Conservation (phyloP, 2,329 filamentous ascomycete species). For the Pseudovirgaria hyperparasitica region DNA sequence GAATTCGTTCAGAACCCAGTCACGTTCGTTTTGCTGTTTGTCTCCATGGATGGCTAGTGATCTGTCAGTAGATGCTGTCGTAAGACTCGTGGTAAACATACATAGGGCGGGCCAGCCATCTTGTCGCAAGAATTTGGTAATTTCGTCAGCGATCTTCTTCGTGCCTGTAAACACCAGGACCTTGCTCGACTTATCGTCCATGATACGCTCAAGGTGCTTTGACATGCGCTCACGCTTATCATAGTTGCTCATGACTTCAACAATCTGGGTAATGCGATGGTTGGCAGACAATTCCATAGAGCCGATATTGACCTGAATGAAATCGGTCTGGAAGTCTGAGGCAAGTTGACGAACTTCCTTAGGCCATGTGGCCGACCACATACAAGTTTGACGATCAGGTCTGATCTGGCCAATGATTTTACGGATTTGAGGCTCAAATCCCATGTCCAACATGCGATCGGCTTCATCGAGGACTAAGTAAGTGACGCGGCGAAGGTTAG, state of each 20-base stretch:
- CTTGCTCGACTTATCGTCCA: slow-evolving; percentile 95
- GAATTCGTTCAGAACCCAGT: slow-evolving; percentile 99
- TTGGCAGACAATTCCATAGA: slow-evolving; percentile 94
- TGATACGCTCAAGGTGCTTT: slow-evolving; percentile 94
- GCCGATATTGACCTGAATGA: slow-evolving; percentile 97
- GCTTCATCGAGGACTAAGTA: slow-evolving; percentile 98
- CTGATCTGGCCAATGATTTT: slow-evolving; percentile 98
- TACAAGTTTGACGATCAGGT: slow-evolving; percentile 95
- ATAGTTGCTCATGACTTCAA: slow-evolving; percentile 89
- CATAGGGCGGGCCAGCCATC: slow-evolving; percentile 96
- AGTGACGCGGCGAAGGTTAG: slow-evolving; percentile 92
- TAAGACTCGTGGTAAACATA: slow-evolving; percentile 37
- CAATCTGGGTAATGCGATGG: slow-evolving; percentile 94
- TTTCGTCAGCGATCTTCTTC: slow-evolving; percentile 92
- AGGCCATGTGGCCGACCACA: slow-evolving; percentile 99
- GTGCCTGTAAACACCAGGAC: slow-evolving; percentile 79
- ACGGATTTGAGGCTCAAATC: slow-evolving; percentile 98
- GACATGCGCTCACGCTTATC: slow-evolving; percentile 98
- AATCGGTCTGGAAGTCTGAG: slow-evolving; percentile 81
- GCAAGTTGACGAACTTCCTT: slow-evolving; percentile 94
- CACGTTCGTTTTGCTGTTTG: slow-evolving; percentile 98
- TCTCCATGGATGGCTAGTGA: slow-evolving; percentile 83
- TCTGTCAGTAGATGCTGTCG: slow-evolving; percentile 31
- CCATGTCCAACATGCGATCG: slow-evolving; percentile 99
- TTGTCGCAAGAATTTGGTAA: slow-evolving; percentile 91